Evolutionary conservation across 1,139 yeast genomes (phyloP), one percentile per base, ranked within the genome.

Genomic region (Diutina ranongensis): DNA sequence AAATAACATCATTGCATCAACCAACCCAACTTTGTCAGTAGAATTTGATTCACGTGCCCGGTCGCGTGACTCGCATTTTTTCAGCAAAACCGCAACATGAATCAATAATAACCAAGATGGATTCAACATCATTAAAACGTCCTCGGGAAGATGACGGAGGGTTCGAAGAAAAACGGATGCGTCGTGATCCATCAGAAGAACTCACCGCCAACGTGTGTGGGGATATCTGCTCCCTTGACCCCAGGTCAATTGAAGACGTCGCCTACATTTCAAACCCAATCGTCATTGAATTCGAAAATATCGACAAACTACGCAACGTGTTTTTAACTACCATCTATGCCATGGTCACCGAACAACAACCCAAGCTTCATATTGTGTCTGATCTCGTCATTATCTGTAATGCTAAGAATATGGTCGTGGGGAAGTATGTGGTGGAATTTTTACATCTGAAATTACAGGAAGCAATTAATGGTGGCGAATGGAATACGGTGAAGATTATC

Each of bases 311-410:
- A 51, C 72, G 87, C 49, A 66, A 64, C 45, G 76, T 82, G 16
- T 68, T 83, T 20, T 67, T 83, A 54, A 71, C 72, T 46, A 83
- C 88, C 1, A 61, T 87, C 31, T 72, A 72, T 49, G 87, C 95
- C 1, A 76, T 85, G 40, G 70, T 84, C 9, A 63, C 75, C 38
- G 98, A 92, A 61, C 97, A 89, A 61, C 97, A 97, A 1, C 95
- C 89, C 54, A 92, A 89, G 59, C 76, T 83, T 49, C 77, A 80
- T 22, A 76, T 83, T 21, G 64, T 89, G 49, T 74, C 87, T 31
- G 78, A 82, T n/a, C 71, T 87, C 52, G 65, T 89, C 10, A 72
- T 82, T 54, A 69, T 82, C 33, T 80, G 87, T 48, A 82, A 83
- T 61, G 71, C 83, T 15, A 74, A 74, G 51, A 80, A 80, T 59